Conservation (phyloP, 768 basidiomycete genomes). For the Boletellus ananiceps region DNA sequence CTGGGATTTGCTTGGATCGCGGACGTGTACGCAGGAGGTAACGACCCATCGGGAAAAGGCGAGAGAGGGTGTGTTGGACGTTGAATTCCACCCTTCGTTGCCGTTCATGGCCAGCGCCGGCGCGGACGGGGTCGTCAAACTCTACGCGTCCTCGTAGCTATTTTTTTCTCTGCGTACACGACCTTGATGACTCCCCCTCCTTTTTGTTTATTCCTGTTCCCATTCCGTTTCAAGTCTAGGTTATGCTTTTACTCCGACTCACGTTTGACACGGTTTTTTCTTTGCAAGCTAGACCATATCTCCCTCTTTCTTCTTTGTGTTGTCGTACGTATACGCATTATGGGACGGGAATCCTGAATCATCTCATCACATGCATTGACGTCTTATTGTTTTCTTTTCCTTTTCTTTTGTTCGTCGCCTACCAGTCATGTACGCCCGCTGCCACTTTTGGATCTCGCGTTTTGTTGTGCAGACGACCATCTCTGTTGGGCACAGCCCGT, state of each 20-base stretch:
- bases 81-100: conserved; percentile 78
- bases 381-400: neutral
- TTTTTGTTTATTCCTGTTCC: neutral
- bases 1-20: conserved; percentile 85
- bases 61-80: conserved; percentile 85
- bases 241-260: conserved; percentile 11
- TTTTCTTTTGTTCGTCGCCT: neutral
- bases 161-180: neutral
- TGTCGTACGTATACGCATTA: conserved; percentile 21
- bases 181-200: neutral
- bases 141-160: conserved; percentile 77
- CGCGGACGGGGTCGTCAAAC: conserved; percentile 91
- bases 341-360: conserved; percentile 25
- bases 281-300: conserved; percentile 8
- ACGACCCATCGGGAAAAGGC: conserved; percentile 87
- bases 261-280: conserved; percentile 7
- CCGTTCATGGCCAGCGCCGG: conserved; percentile 91
- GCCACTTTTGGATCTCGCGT: neutral
- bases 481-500: neutral
- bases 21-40: conserved; percentile 84
- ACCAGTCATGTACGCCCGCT: conserved; percentile 1
- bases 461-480: too few species aligned
- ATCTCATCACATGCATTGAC: conserved; percentile 13
- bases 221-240: neutral
- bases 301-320: conserved; percentile 4